Evolutionary conservation across 495 filamentous ascomycete genomes (phyloP).

Genomic region (Filosporella fistucella): DNA sequence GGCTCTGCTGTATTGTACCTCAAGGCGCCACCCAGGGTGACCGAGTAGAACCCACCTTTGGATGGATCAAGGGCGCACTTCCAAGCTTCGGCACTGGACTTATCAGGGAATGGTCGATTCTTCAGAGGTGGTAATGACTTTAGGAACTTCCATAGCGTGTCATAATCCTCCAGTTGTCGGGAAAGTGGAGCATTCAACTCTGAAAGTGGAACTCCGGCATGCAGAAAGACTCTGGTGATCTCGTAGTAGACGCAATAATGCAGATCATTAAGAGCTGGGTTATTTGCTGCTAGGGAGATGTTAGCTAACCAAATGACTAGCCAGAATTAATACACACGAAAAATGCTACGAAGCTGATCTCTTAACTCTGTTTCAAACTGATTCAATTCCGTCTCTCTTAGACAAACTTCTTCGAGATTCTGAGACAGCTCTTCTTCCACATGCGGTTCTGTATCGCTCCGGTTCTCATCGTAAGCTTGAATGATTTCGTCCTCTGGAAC

Average conservation of each 20-base stretch:
- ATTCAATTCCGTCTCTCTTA: constrained; percentile 1
- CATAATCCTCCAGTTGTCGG: constrained; percentile 9
- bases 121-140: constrained; percentile 8
- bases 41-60: not conserved
- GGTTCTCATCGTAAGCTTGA: not conserved
- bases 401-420: constrained; percentile 3
- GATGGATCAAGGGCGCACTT: constrained; percentile 1
- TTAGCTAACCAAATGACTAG: too few relatives aligned
- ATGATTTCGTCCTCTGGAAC: not conserved
- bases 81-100: constrained; percentile 11
- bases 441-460: not conserved
- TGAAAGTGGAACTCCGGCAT: constrained; percentile 9
- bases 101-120: constrained; percentile 14
- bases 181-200: constrained; percentile 2
- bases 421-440: constrained; percentile 11
- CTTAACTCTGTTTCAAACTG: not conserved
- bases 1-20: not conserved
- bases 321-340: constrained; percentile 17
- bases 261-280: too few relatives aligned
- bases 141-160: constrained; percentile 15
- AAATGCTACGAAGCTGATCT: not conserved
- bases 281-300: too few relatives aligned
- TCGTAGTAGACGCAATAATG: constrained; percentile 16
- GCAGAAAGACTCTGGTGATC: constrained; percentile 17
- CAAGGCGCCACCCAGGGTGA: constrained; percentile 15